Evolutionary conservation across 305 asterid species (phyloP).

Genomic region (Plantago lanceolata): DNA sequence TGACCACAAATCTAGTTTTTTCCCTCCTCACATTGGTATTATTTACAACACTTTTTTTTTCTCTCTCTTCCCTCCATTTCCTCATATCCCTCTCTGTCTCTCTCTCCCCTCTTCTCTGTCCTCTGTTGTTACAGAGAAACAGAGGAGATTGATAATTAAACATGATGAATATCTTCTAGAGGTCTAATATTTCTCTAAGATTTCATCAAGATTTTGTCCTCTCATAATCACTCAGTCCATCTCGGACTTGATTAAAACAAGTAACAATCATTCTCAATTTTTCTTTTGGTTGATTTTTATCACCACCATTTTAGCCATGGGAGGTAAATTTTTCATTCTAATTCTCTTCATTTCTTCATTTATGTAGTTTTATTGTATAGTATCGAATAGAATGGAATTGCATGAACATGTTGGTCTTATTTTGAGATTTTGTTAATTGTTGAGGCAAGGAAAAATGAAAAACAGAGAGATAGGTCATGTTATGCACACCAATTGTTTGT

Average conservation of each 20-base stretch:
- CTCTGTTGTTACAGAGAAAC: slow-evolving; percentile 37
- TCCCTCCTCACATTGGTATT: slow-evolving; percentile 19
- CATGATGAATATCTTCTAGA: slow-evolving; percentile 16
- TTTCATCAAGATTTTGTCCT: neutral
- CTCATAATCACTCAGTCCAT: neutral
- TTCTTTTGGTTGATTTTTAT: no score
- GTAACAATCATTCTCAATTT: no score
- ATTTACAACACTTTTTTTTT: slow-evolving; percentile 2
- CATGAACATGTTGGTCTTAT: neutral
- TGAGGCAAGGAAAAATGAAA: no score
- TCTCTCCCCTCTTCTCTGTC: slow-evolving; percentile 23
- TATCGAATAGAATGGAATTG: neutral
- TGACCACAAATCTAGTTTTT: slow-evolving; percentile 39
- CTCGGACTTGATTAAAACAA: no score
- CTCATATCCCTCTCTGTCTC: slow-evolving; percentile 34
- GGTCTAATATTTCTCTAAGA: slow-evolving; percentile 13
- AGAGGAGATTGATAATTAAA: slow-evolving; percentile 26
- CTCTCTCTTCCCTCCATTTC: no score
- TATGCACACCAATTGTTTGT: no score
- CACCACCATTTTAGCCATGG: slow-evolving; percentile 19
- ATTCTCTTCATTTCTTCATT: neutral
- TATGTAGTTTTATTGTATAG: neutral
- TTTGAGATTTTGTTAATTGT: no score
- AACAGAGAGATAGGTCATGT: no score
- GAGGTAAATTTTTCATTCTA: slow-evolving; percentile 24